These are phyloP conservation scores for Chamaecrista fasciculata DNA, from an alignment of 306 rosid species.

Conservation along the genomic window DNA sequence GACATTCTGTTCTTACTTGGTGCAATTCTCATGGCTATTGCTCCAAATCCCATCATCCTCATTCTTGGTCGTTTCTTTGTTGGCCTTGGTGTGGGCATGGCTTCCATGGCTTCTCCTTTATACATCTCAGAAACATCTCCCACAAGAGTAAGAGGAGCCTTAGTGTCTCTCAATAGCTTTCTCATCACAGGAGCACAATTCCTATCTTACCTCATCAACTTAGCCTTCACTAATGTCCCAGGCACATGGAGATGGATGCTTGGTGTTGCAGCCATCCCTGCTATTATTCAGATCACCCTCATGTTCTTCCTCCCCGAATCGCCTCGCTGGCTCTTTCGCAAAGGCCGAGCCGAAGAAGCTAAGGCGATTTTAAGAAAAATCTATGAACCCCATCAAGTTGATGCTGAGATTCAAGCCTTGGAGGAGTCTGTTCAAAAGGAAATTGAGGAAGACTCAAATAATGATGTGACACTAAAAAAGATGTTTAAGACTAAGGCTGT, in stretches of 20 bases:
- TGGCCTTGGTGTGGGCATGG: constrained; percentile 64
- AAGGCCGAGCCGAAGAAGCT: constrained; percentile 66
- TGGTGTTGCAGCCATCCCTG: constrained; percentile 60
- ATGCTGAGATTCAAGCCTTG: constrained; percentile 41
- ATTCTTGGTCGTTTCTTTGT: constrained; percentile 55
- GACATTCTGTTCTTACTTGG: constrained; percentile 52
- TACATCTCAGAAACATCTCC: constrained; percentile 76
- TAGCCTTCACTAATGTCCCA: constrained; percentile 48
- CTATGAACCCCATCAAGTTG: constrained; percentile 44
- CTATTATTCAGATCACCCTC: constrained; percentile 36
- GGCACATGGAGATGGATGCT: constrained; percentile 81
- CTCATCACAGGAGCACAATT: constrained; percentile 65
- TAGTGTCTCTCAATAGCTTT: constrained; percentile 58
- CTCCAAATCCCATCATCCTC: constrained; percentile 35
- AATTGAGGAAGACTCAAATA: constrained; percentile 26
- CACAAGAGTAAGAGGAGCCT: constrained; percentile 53
- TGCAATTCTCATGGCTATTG: constrained; percentile 45
- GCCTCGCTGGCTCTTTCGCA: constrained; percentile 63
- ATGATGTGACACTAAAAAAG: constrained; percentile 28
- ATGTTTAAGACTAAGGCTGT: constrained; percentile 46
- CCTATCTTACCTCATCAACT: constrained; percentile 58
- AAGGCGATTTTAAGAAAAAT: constrained; percentile 39
- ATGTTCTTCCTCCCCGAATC: constrained; percentile 61
- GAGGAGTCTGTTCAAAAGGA: constrained; percentile 50
- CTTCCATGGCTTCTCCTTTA: constrained; percentile 62